Evolutionary conservation across 306 rosid species (phyloP).

Genomic region (Sechiopsis laciniata): DNA sequence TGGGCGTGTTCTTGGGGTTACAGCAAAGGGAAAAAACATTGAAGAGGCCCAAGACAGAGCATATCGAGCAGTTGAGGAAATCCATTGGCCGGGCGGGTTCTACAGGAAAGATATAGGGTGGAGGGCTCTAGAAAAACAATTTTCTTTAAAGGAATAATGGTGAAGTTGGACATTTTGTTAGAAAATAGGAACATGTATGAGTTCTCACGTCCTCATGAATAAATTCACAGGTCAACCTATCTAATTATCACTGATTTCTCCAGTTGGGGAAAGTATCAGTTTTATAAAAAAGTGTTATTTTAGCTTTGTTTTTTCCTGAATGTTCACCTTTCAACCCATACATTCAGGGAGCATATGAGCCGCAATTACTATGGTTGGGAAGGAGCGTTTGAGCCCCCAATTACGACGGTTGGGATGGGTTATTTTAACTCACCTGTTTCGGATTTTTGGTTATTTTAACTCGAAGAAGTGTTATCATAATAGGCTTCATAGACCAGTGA

Average conservation of each 20-base stretch:
- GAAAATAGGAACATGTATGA: neutral
- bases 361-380: too few relatives aligned
- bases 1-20: slow-evolving; percentile 92
- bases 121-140: slow-evolving; percentile 71
- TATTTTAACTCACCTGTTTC: too few relatives aligned
- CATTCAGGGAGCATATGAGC: too few relatives aligned
- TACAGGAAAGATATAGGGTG: slow-evolving; percentile 86
- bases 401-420: too few relatives aligned
- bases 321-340: neutral
- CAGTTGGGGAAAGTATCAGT: neutral
- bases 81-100: slow-evolving; percentile 86
- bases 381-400: too few relatives aligned
- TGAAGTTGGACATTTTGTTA: neutral
- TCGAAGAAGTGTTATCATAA: too few relatives aligned
- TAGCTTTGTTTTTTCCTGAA: neutral
- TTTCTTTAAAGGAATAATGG: slow-evolving; percentile 35
- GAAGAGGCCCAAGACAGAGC: slow-evolving; percentile 75
- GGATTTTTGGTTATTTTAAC: too few relatives aligned
- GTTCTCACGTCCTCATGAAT: slow-evolving; percentile 10
- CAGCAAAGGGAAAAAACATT: slow-evolving; percentile 72
- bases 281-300: neutral
- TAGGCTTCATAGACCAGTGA: too few relatives aligned
- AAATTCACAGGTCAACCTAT: slow-evolving; percentile 5
- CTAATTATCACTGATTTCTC: neutral
- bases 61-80: slow-evolving; percentile 58